phyloP scores from a whole-genome alignment of 1,284 basidiomycete genomes.

The Taiwanofungus camphoratus region DNA sequence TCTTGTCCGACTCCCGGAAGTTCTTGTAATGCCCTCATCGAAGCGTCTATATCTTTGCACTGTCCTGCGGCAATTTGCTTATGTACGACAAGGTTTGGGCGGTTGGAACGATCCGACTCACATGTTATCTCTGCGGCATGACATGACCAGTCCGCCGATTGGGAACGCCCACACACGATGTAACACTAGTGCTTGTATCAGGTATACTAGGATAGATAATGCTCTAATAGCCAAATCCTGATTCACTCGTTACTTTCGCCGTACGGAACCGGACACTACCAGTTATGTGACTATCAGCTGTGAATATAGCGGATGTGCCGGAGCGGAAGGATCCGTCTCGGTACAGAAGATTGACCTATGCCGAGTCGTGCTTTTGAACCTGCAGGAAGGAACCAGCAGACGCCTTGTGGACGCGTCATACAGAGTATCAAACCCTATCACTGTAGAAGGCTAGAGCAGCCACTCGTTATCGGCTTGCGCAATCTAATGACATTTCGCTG shows the following conservation, averaged over 20 bases:
- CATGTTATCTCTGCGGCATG: slow-evolving; percentile 4
- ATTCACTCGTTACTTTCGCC: not conserved
- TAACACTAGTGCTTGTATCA: slow-evolving; percentile 6
- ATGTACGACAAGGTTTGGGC: slow-evolving; percentile 2
- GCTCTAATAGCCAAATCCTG: slow-evolving; percentile 1
- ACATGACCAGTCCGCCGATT: slow-evolving; percentile 1
- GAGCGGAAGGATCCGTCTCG: slow-evolving; percentile 1
- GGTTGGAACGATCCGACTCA: slow-evolving; percentile 1
- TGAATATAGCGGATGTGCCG: too few species aligned
- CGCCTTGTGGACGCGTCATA: slow-evolving; percentile 17
- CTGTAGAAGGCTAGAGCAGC: not conserved
- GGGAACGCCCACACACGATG: not conserved
- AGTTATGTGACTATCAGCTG: too few species aligned
- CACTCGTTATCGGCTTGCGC: not conserved
- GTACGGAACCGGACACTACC: too few species aligned
- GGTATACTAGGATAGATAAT: slow-evolving; percentile 7
- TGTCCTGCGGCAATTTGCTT: not conserved
- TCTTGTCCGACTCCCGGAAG: slow-evolving; percentile 3
- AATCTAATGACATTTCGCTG: not conserved
- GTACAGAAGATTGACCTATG: slow-evolving; percentile 3
- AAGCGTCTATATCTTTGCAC: not conserved
- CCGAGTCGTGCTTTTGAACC: not conserved
- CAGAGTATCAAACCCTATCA: slow-evolving; percentile 22
- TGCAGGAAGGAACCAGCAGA: not conserved
- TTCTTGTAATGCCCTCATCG: not conserved